Conservation (phyloP, 192 early-diverging fungal genomes). For the Rhizophagus clarus region DNA sequence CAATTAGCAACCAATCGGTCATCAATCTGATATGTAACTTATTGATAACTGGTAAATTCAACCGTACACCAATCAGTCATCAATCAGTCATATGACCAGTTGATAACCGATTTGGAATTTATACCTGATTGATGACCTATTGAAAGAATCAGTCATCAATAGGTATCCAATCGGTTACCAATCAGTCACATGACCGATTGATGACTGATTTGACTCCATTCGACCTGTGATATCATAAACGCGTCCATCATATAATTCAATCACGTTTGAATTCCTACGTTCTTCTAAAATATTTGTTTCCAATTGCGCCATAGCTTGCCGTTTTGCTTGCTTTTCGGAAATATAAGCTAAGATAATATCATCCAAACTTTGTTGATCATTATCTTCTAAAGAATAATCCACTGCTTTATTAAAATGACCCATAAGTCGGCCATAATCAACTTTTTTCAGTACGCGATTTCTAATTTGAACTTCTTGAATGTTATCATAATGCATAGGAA, state of each 20-base stretch:
- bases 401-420: background rate
- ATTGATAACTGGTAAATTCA: no score
- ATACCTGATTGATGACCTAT: no score
- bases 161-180: no score
- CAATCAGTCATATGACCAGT: no score
- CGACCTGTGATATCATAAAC: background rate
- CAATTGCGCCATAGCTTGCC: background rate
- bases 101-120: no score
- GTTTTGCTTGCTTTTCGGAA: background rate
- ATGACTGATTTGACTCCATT: no score
- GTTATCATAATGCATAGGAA: conserved; percentile 8
- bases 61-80: no score
- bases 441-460: background rate
- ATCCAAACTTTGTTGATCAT: conserved; percentile 2
- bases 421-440: background rate
- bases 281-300: background rate
- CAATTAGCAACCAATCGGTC: no score
- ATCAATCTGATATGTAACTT: no score
- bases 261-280: background rate
- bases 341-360: conserved; percentile 8
- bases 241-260: background rate
- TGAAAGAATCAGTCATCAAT: no score
- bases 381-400: background rate
- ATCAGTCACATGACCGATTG: no score
- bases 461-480: conserved; percentile 1